Conservation (phyloP, 2,329 filamentous ascomycete genomes). For the Botrytis fragariae region DNA sequence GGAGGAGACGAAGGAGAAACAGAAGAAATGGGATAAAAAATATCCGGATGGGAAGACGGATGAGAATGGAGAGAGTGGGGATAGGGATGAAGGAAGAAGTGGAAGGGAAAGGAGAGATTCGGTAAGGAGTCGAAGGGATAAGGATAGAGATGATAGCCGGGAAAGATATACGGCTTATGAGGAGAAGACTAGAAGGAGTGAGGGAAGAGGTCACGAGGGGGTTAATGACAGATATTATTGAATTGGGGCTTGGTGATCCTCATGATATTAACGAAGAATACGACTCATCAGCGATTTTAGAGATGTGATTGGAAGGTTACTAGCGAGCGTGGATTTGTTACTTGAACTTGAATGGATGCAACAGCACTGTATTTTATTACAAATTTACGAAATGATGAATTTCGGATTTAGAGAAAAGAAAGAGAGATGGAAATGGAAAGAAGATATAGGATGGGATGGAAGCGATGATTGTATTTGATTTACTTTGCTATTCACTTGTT, state of each 20-base stretch:
- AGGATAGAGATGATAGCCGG: background rate
- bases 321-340: background rate
- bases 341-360: background rate
- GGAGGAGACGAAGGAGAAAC: constrained; percentile 22
- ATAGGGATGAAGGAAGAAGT: constrained; percentile 1
- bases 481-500: background rate
- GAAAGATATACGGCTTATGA: background rate
- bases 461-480: background rate
- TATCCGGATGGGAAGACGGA: constrained; percentile 13
- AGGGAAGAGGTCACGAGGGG: background rate
- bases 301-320: background rate
- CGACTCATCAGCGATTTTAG: background rate
- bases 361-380: background rate
- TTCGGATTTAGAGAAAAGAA: background rate
- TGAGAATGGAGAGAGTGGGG: background rate
- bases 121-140: background rate
- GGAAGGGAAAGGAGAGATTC: constrained; percentile 9
- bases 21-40: constrained; percentile 20
- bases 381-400: background rate
- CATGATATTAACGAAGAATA: background rate
- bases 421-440: background rate
- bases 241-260: background rate
- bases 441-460: background rate
- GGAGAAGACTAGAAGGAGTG: background rate
- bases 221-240: background rate